Base-by-base conservation (phyloP, 352 stramenopile genomes). In the Globisporangium okanoganense region DNA sequence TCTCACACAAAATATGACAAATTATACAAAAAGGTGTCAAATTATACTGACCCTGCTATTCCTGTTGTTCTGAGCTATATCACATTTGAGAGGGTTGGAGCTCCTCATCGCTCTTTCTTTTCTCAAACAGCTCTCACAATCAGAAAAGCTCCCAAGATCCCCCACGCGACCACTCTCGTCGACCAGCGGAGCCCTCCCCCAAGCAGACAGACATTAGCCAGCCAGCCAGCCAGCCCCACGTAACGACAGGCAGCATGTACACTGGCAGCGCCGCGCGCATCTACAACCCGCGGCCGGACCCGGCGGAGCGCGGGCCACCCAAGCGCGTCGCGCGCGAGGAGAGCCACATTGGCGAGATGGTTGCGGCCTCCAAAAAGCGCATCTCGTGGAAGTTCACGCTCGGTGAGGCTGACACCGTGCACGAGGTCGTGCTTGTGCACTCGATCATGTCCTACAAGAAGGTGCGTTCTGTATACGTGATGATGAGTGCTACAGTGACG, bases 371-470 rank as follows among this genome's bases (percentile, higher is more conserved):
- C 43, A 93, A 94, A 75, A 90, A 90, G 67, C 83, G 85, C 58
- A 82, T 92, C 55, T 74, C 79, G 50, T 94, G 85, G 85, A 84
- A 80, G 43, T 95, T 95, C 55, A 86, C 84, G 41, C 69, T 95
- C 41, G 84, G 86, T 54, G 83, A 93, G 41, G 72, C 72, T 1
- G 85, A 95, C 52, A 76, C 68, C 48, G 70, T 75, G 48, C 85
- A 95, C 62, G 81, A 91, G 57, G 79, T 93, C 40, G 75, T 88
- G 63, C 68, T 95, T 41, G 64, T 85, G 54, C 85, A 95, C 72
- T 95, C 85, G 20, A 74, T 90, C 56, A 88, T 95, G 77, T 88
- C 78, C 41, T 89, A 91, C 69, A 95, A 95, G 71, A 95, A 95
- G 72, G 76, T 51, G 18, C 16, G 25, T 58, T 20, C 10, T 58